These are phyloP conservation scores for Malassezia nana DNA, from an alignment of 1,284 basidiomycete species.

Conservation along the genomic window DNA sequence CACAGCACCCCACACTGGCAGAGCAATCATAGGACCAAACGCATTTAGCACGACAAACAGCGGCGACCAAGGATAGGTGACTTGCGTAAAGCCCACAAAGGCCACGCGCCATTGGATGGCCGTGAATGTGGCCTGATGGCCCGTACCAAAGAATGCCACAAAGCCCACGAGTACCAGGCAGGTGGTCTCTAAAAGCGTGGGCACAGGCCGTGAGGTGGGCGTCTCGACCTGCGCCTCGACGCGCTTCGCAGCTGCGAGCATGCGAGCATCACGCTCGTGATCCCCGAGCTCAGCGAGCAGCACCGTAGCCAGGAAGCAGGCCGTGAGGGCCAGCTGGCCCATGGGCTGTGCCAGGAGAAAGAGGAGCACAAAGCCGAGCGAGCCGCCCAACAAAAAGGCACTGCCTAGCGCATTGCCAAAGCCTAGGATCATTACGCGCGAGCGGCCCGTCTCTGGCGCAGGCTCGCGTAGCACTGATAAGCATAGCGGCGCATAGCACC, in stretches of 20 bases:
- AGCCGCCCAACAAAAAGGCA: conserved; percentile 71
- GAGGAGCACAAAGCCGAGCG: conserved; percentile 57
- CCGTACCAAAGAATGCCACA: conserved; percentile 73
- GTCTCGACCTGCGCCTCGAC: neutral
- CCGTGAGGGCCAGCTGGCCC: conserved; percentile 66
- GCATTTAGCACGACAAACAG: conserved; percentile 72
- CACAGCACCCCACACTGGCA: conserved; percentile 58
- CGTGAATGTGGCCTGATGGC: conserved; percentile 79
- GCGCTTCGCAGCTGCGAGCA: conserved; percentile 16
- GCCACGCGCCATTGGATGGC: conserved; percentile 93
- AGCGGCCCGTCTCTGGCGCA: conserved; percentile 7
- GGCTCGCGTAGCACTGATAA: conserved; percentile 26
- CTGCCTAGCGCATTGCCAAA: conserved; percentile 84
- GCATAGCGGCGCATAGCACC: conserved; percentile 38
- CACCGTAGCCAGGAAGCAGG: conserved; percentile 55
- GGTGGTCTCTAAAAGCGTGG: conserved; percentile 19
- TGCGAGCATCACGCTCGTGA: conserved; percentile 26
- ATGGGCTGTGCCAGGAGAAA: conserved; percentile 67
- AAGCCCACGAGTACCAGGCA: conserved; percentile 25
- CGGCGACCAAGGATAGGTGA: conserved; percentile 67
- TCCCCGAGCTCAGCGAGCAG: conserved; percentile 33
- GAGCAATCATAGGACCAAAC: conserved; percentile 61
- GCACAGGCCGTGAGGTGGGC: neutral
- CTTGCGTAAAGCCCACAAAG: conserved; percentile 58
- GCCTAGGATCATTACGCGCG: conserved; percentile 61